Conservation (phyloP, 2,329 filamentous ascomycete species). For the Penicillium oxalicum region DNA sequence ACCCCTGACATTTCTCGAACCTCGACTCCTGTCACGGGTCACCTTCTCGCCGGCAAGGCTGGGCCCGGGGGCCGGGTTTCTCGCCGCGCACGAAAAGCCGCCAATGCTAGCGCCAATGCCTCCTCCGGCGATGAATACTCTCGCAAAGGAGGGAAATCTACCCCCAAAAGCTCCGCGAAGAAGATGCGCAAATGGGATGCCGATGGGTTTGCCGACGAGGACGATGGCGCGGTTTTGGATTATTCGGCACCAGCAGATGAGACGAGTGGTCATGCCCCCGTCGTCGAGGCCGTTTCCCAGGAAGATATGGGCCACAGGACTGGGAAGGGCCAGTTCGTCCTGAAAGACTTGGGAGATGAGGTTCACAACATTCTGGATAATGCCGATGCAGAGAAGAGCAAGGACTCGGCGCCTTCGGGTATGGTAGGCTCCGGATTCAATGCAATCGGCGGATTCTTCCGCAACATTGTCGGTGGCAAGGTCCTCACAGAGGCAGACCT, state of each 20-base stretch:
- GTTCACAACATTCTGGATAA: conserved; percentile 81
- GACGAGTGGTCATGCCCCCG: conserved; percentile 50
- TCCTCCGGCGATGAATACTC: conserved; percentile 80
- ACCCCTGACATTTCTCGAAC: conserved; percentile 75
- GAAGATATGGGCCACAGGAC: conserved; percentile 80
- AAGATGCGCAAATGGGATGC: conserved; percentile 89
- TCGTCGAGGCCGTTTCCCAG: conserved; percentile 68
- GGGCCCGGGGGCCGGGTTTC: conserved; percentile 72
- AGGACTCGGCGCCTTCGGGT: conserved; percentile 48
- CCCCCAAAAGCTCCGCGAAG: conserved; percentile 54
- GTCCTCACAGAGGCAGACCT: conserved; percentile 82
- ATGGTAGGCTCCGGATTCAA: conserved; percentile 74
- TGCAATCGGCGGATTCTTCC: conserved; percentile 81
- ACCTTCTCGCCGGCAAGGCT: conserved; percentile 66
- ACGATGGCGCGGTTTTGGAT: conserved; percentile 73
- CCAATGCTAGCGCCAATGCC: conserved; percentile 41
- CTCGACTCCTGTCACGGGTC: conserved; percentile 61
- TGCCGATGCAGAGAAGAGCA: conserved; percentile 61
- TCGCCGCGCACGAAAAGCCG: conserved; percentile 68
- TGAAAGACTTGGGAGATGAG: conserved; percentile 90
- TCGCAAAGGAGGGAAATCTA: conserved; percentile 48
- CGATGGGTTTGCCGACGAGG: conserved; percentile 79
- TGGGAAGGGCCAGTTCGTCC: conserved; percentile 82
- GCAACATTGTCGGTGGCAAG: conserved; percentile 93
- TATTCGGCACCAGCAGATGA: conserved; percentile 67